Base-by-base conservation (phyloP, 768 basidiomycete species). In the Leucosporidium creatinivorum region DNA sequence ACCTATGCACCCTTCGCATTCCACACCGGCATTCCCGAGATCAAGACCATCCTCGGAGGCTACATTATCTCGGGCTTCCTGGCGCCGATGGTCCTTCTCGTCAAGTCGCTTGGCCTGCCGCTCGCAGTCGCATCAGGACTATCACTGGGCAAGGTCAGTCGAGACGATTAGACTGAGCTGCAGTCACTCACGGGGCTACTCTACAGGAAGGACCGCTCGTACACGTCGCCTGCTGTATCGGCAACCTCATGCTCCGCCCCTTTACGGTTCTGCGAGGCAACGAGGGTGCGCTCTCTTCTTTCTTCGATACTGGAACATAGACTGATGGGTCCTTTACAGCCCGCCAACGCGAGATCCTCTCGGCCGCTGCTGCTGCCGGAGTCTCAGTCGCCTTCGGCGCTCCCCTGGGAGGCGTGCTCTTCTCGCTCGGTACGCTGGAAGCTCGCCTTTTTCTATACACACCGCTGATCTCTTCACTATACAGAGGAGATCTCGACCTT, bases 371-470 rank as follows among this genome's bases (percentile, higher is more conserved):
- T 75, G 94, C 94, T 4, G 94, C 94, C 30, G 94, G 94, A 30
- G 93, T 99, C 12, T 90, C 94, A 10, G 93, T 97, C 30, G 93
- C 94, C 0, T 97, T 97, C 76, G 94, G 94, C 58, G 93, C 94
- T 0, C 94, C 94, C 1, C 90, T 99, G 56, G 94, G 80, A 31
- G 91, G 92, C 18, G 91, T 90, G 1, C 77, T 94, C 61, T 94
- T 94, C 78, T 91, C 91, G 70, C 79, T 97, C 71, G 94, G 71
- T 73, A 2, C 39, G 68, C 17, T n/a, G 4, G 1, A 21, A 17
- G 36, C n/a, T 36, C 3, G 15, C 50, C 2, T 18, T 9, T 47
- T 18, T 1, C 23, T 21, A 19, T 10, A 48, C 30, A 47, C 12
- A 8, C 26, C 8, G 39, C 10, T 21, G 6, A 9, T 7, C 30